A percentile compares a stretch with the other conserved stretches of the same genome.
These are phyloP conservation scores for Skeletonema marinoi DNA, from an alignment of 108 stramenopile species.

Conservation along the genomic window DNA sequence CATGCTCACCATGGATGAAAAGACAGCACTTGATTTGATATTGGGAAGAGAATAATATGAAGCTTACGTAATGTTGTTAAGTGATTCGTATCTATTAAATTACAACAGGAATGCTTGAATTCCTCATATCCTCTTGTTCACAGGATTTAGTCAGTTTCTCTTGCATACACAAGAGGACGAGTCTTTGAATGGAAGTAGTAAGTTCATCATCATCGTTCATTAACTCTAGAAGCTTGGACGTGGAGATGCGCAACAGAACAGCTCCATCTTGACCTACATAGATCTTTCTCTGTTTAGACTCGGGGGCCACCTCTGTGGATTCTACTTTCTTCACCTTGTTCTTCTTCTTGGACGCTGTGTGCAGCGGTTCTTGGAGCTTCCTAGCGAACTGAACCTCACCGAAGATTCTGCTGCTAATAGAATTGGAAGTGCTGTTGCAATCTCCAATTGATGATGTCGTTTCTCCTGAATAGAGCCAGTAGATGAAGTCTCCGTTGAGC, in stretches of 20 bases:
- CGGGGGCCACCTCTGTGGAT: not conserved
- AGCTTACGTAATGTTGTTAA: not conserved
- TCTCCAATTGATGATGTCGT: not conserved
- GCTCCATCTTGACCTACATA: constrained; percentile 33
- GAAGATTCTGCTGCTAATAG: constrained; percentile 35
- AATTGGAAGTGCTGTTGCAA: not conserved
- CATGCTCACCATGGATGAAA: constrained; percentile 37
- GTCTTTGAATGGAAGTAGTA: constrained; percentile 33
- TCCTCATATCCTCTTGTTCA: not conserved
- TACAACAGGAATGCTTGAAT: not conserved
- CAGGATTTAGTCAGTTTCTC: constrained; percentile 16
- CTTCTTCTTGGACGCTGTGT: constrained; percentile 24
- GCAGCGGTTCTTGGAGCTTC: constrained; percentile 25
- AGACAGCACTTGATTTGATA: constrained; percentile 30
- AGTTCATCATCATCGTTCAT: constrained; percentile 46
- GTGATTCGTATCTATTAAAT: not conserved
- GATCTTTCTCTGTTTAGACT: not conserved
- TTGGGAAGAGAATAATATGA: constrained; percentile 7
- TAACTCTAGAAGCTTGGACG: constrained; percentile 32
- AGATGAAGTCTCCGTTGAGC: constrained; percentile 35
- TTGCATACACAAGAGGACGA: constrained; percentile 46
- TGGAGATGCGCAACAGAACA: constrained; percentile 31
- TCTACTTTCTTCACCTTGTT: constrained; percentile 6
- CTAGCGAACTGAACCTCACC: constrained; percentile 43
- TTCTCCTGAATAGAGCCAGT: constrained; percentile 44